Evolutionary conservation across 768 basidiomycete species (phyloP), one percentile per base, ranked within the genome.

Genomic region (Crepidotus variabilis): DNA sequence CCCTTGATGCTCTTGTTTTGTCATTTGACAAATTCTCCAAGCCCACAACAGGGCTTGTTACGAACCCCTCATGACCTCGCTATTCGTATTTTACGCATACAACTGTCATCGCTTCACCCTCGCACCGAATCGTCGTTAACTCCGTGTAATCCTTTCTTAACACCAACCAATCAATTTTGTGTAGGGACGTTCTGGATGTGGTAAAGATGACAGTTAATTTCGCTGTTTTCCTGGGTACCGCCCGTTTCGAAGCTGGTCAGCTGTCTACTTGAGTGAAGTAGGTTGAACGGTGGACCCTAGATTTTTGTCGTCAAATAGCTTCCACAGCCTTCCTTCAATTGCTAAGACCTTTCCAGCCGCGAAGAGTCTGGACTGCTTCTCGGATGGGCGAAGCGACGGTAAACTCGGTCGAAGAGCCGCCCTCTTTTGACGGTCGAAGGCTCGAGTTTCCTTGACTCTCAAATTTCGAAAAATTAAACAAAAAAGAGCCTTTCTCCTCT

Each of bases 1-100:
- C 50, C 54, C 53, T 60, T 50, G 61, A 59, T 53, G 52, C 39
- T 57, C 57, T 47, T 35, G 34, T 18, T 47, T 57, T 57, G 39
- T 46, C 52, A 46, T 39, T 45, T 53, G 52, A 53, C 52, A 53
- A 53, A 53, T 36, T 39, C 54, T 51, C 50, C 49, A 49, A 45
- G 43, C 57, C 53, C 22, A 53, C 43, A 47, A 49, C 58, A 24
- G 36, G 54, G 21, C 54, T 50, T 55, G 51, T 33, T 34, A 39
- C 34, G 24, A 52, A 24, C 13, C 39, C 28, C 39, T 43, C 39
- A 43, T 43, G 39, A 52, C 34, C 46, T 51, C 53, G 39, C 39
- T 43, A 43, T 20, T 20, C 39, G 39, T 11, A 43, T 43, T 43
- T 43, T 20, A 43, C 18, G 18, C 39, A 20, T 20, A 16, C 3